These are phyloP conservation scores for Trichomonascus vanleenenianus DNA, from an alignment of 805 yeast species.

Conservation along the genomic window DNA sequence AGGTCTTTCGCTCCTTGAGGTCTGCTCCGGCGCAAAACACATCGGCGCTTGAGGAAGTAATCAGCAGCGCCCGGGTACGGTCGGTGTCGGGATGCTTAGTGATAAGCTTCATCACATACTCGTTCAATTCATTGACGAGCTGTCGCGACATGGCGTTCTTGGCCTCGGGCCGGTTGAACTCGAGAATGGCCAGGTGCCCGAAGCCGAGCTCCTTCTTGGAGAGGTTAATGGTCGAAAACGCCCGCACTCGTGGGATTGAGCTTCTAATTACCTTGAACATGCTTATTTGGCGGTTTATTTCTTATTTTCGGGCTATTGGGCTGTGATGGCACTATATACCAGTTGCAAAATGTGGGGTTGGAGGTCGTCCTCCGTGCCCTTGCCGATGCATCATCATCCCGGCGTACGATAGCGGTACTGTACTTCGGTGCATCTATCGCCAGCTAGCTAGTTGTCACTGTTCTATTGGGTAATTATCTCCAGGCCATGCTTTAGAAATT, in stretches of 20 bases:
- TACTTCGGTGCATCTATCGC: too few species aligned
- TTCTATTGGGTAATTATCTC: too few species aligned
- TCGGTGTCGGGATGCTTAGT: slow-evolving; percentile 14
- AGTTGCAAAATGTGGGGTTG: not conserved
- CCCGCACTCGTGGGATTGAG: not conserved
- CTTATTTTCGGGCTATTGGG: not conserved
- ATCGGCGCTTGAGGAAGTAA: slow-evolving; percentile 20
- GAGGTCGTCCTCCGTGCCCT: not conserved
- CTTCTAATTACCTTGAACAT: too few species aligned
- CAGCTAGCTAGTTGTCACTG: too few species aligned
- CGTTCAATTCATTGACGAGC: slow-evolving; percentile 22
- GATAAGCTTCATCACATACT: slow-evolving; percentile 18
- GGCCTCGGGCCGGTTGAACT: slow-evolving; percentile 27
- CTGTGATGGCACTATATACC: not conserved
- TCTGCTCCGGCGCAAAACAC: slow-evolving; percentile 36
- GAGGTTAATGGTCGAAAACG: not conserved
- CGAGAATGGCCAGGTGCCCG: slow-evolving; percentile 19
- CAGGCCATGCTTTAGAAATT: too few species aligned
- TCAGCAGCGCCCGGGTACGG: slow-evolving; percentile 19
- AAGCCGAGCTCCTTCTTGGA: slow-evolving; percentile 4
- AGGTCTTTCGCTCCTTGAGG: slow-evolving; percentile 32
- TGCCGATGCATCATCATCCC: not conserved
- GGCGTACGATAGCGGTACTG: too few species aligned
- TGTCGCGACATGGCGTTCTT: slow-evolving; percentile 26
- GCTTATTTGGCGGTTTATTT: not conserved